phyloP scores from a whole-genome alignment of 768 basidiomycete species.

The Serendipita vermifera region DNA sequence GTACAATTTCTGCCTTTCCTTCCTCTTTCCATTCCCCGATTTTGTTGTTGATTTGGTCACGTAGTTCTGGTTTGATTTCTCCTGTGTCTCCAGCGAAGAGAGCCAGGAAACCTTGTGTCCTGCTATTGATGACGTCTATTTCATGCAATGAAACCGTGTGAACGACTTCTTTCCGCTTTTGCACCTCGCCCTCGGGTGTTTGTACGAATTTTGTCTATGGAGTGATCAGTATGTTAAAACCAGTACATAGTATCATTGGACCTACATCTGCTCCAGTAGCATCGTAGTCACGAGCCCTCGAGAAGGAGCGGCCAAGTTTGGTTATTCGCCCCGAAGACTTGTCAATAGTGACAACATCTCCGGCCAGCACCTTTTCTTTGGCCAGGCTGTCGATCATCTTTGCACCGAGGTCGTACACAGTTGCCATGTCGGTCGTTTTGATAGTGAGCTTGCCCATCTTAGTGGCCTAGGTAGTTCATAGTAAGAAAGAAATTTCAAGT shows the following conservation, averaged over 20 bases:
- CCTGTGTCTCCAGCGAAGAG: slow-evolving; percentile 93
- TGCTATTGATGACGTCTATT: slow-evolving; percentile 97
- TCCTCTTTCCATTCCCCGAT: slow-evolving; percentile 97
- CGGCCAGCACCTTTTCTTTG: slow-evolving; percentile 89
- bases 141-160: slow-evolving; percentile 97
- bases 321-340: slow-evolving; percentile 94
- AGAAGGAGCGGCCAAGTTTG: slow-evolving; percentile 91
- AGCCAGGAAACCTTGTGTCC: slow-evolving; percentile 96
- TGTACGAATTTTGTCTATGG: slow-evolving; percentile 91
- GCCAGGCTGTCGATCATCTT: slow-evolving; percentile 99
- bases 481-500: not conserved
- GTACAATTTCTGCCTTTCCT: slow-evolving; percentile 95
- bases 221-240: not conserved
- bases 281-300: slow-evolving; percentile 95
- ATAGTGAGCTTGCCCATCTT: slow-evolving; percentile 96
- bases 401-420: slow-evolving; percentile 92
- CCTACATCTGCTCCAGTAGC: slow-evolving; percentile 97
- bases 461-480: slow-evolving; percentile 51
- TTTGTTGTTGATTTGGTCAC: slow-evolving; percentile 93
- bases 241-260: slow-evolving; percentile 15
- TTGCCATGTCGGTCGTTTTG: slow-evolving; percentile 99
- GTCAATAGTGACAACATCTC: slow-evolving; percentile 93
- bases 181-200: slow-evolving; percentile 95
- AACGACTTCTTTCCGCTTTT: slow-evolving; percentile 93
- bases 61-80: slow-evolving; percentile 93